Conservation (phyloP, 1,139 yeast species). For the Scheffersomyces insectosa region DNA sequence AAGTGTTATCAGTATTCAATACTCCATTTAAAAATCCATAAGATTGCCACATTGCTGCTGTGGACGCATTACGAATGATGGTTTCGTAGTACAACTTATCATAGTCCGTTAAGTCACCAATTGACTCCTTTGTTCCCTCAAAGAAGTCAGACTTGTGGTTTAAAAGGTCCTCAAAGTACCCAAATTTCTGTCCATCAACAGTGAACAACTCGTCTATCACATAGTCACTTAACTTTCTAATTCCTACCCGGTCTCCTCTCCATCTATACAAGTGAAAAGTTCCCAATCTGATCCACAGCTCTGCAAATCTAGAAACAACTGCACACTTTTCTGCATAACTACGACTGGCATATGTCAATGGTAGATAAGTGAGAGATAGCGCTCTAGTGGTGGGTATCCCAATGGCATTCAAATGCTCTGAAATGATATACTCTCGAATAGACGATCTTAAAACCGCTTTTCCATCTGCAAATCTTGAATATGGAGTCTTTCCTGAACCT, state of each 20-base stretch:
- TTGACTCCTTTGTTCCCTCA: conserved; percentile 12
- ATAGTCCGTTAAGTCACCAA: conserved; percentile 57
- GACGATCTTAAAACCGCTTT: conserved; percentile 89
- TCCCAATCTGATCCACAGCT: conserved; percentile 85
- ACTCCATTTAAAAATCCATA: conserved; percentile 96
- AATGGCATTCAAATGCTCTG: conserved; percentile 77
- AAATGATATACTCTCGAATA: conserved; percentile 81
- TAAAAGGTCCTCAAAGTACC: conserved; percentile 25
- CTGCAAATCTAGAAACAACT: conserved; percentile 79
- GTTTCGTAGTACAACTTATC: conserved; percentile 73
- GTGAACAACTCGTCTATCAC: conserved; percentile 67
- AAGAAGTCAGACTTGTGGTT: conserved; percentile 21
- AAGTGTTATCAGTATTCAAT: conserved; percentile 90
- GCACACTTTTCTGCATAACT: conserved; percentile 80
- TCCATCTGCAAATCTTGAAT: conserved; percentile 93
- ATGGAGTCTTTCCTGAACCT: conserved; percentile 92
- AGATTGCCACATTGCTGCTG: conserved; percentile 85
- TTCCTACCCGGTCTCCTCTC: conserved; percentile 67
- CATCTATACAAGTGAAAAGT: conserved; percentile 83
- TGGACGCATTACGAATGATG: conserved; percentile 67
- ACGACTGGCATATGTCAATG: conserved; percentile 76
- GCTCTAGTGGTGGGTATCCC: conserved; percentile 91
- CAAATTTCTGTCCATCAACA: conserved; percentile 33
- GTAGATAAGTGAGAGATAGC: conserved; percentile 66
- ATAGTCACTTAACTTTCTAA: conserved; percentile 67